Evolutionary conservation across 306 rosid species (phyloP).

Genomic region (Styphnolobium japonicum): DNA sequence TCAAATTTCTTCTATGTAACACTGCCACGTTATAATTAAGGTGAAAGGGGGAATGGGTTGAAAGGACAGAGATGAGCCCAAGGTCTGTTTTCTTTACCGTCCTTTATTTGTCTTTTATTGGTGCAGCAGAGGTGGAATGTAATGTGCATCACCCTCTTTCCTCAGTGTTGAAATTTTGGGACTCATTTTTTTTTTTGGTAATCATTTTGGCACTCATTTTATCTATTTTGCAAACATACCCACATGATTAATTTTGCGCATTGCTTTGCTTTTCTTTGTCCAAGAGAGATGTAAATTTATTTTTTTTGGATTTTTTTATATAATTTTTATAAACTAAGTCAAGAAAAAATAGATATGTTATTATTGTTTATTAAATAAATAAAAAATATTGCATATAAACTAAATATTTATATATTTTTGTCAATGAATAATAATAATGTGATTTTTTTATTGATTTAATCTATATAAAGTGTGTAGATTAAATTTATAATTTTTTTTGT

Average conservation of each 20-base stretch:
- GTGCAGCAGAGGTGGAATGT: conserved; percentile 29
- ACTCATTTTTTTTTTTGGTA: no score
- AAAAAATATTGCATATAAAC: neutral
- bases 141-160: conserved; percentile 32
- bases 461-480: no score
- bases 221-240: neutral
- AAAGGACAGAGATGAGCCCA: conserved; percentile 24
- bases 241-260: neutral
- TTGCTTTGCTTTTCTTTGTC: neutral
- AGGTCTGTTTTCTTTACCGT: neutral
- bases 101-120: conserved; percentile 32
- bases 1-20: conserved; percentile 32
- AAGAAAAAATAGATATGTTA: no score
- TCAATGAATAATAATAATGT: neutral
- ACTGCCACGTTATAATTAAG: conserved; percentile 39
- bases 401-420: neutral
- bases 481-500: no score
- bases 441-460: neutral
- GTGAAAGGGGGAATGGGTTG: conserved; percentile 8
- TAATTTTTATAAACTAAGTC: no score
- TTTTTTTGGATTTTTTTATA: no score
- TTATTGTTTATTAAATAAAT: no score
- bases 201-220: neutral
- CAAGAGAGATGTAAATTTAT: no score
- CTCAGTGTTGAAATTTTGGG: conserved; percentile 8